These are phyloP conservation scores for Aspergillus egyptiacus DNA, from an alignment of 495 filamentous ascomycete species.

Conservation along the genomic window DNA sequence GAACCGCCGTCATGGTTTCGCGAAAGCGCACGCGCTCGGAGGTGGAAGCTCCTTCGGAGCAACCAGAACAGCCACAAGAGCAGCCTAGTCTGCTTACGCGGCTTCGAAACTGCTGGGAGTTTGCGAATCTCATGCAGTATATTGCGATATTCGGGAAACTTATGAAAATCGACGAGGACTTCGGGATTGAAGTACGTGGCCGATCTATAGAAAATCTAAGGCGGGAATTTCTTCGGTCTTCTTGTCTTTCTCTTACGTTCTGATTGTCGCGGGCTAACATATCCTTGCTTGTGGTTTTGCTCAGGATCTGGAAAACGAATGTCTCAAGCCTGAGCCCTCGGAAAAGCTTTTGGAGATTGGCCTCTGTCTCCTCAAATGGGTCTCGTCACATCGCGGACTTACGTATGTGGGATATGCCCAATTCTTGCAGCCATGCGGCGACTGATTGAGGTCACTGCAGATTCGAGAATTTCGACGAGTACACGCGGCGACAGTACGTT, in stretches of 20 bases:
- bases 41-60: conserved; percentile 46
- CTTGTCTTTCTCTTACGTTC: neutral
- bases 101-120: conserved; percentile 88
- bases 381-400: conserved; percentile 88
- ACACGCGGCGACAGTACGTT: conserved; percentile 83
- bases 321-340: conserved; percentile 68
- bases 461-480: conserved; percentile 86
- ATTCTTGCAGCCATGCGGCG: neutral
- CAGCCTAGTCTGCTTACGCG: conserved; percentile 54
- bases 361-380: conserved; percentile 82
- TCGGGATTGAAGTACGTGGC: conserved; percentile 73
- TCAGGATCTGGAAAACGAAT: conserved; percentile 86
- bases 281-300: neutral
- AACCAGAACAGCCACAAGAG: conserved; percentile 38
- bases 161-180: conserved; percentile 79
- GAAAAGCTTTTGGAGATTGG: conserved; percentile 72
- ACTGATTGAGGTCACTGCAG: conserved; percentile 36
- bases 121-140: conserved; percentile 91
- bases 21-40: conserved; percentile 72
- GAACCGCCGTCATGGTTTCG: conserved; percentile 44
- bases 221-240: neutral
- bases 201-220: neutral
- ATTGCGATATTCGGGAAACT: conserved; percentile 81
- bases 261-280: neutral
- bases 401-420: conserved; percentile 54